Evolutionary conservation across 352 stramenopile genomes (phyloP).

Genomic region (Poterioochromonas sp.): DNA sequence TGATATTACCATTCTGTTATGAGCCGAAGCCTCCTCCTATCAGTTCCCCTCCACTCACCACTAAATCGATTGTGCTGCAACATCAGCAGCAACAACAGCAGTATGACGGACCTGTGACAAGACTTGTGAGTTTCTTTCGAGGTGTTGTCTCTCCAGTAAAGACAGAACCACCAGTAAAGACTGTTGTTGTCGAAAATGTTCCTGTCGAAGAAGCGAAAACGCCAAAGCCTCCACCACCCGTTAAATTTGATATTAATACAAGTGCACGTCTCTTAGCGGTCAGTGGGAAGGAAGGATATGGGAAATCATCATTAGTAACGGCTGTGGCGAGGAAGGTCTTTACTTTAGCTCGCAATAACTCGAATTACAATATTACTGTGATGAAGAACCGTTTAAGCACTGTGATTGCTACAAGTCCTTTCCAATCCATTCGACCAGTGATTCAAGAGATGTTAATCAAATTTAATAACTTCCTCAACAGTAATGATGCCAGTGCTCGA

Average conservation of each 20-base stretch:
- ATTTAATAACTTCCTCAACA: neutral
- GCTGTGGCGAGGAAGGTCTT: neutral
- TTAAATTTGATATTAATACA: neutral
- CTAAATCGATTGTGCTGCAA: no score
- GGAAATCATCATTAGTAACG: neutral
- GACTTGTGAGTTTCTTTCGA: no score
- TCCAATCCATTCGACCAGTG: neutral
- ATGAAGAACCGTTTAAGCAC: neutral
- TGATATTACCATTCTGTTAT: no score
- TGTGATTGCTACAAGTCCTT: neutral
- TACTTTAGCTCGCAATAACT: neutral
- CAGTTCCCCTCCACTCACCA: no score
- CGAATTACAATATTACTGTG: neutral
- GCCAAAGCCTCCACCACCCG: no score
- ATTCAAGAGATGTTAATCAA: conserved; percentile 3
- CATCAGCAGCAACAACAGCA: no score
- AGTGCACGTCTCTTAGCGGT: neutral
- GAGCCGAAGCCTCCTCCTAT: no score
- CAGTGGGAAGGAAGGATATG: neutral
- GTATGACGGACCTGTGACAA: no score
- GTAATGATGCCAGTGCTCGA: neutral
- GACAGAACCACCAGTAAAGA: no score
- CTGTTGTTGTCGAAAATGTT: no score
- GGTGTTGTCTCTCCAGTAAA: no score
- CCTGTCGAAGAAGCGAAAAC: no score